Evolutionary conservation across 768 basidiomycete species (phyloP).

Genomic region (Gelatoporia subvermispora): DNA sequence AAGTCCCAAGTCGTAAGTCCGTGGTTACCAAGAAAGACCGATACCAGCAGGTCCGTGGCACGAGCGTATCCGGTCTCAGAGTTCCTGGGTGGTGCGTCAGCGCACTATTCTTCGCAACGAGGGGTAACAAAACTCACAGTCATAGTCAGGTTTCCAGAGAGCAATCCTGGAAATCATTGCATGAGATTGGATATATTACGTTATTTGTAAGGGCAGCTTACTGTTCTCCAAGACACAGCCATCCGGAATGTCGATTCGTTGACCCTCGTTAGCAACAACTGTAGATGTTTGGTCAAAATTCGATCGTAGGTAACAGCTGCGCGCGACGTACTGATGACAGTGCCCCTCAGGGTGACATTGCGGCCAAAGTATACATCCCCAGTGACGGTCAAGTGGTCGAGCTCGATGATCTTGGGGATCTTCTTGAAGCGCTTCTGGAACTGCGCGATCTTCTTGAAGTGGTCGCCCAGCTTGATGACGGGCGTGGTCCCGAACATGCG

Average conservation of each 20-base stretch:
- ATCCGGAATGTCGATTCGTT: conserved; percentile 71
- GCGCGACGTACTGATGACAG: conserved; percentile 63
- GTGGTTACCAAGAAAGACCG: too few relatives aligned
- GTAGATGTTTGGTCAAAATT: background rate
- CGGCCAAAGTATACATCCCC: conserved; percentile 90
- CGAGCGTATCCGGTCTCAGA: too few relatives aligned
- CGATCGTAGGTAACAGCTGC: background rate
- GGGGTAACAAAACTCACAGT: conserved; percentile 35
- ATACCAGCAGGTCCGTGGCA: too few relatives aligned
- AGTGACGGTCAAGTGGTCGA: conserved; percentile 92
- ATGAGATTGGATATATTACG: conserved; percentile 10
- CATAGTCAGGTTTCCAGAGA: conserved; percentile 84
- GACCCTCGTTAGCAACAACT: conserved; percentile 74
- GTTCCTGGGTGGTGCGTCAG: too few relatives aligned
- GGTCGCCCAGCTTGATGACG: conserved; percentile 95
- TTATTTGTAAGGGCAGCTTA: conserved; percentile 20
- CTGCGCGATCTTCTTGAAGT: conserved; percentile 92
- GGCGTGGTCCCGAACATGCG: conserved; percentile 85
- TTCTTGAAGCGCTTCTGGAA: conserved; percentile 96
- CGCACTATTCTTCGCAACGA: background rate
- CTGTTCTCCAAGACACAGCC: conserved; percentile 69
- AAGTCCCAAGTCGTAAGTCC: too few relatives aligned
- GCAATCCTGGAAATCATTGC: conserved; percentile 41
- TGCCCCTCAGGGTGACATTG: conserved; percentile 81
- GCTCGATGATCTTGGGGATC: conserved; percentile 84